Base-by-base conservation (phyloP, 2,329 filamentous ascomycete genomes). In the Didymellaceae sp. region DNA sequence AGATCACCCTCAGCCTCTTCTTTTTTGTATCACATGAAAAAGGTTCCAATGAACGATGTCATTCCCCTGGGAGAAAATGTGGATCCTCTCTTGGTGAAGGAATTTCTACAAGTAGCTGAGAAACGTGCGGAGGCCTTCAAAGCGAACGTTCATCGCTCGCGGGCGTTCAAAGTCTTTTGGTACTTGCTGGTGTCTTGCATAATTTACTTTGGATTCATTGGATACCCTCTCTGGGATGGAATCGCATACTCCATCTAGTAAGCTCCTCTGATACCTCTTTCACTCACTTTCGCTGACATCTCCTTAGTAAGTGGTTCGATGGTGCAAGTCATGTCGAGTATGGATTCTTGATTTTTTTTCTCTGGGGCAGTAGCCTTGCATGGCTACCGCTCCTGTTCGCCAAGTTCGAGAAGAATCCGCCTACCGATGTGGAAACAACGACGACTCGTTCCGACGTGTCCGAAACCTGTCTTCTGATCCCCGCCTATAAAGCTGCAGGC, bases 161-260 rank as follows among this genome's bases (percentile, higher is more conserved):
- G 13, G 11, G 20, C n/a, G 2, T 37, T 37, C 6, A 20, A 37
- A n/a, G 34, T 24, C 10, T 7, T 20, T 3, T 37, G 34, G 34
- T 24, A 20, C 44, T 25, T 64, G 2, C 74, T 22, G 24, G 31
- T 60, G 16, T 14, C 73, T 3, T 61, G 61, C 8, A 72, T 78
- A 45, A 61, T 77, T 21, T 79, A 79, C 47, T 76, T 79, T 17
- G 73, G 77, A 13, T 61, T 79, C 1, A 56, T 79, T 7, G 77
- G 77, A 3, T 43, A 74, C 47, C 77, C 77, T 1, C 50, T 79
- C 2, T 79, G 77, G 77, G 73, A 73, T 8, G 77, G 77, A 2
- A 67, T 71, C 4, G 71, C 75, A 1, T 77, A 66, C 51, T 77
- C 71, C 69, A 40, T 77, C 22, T 78, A 75, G 48, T 74, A 66